These are phyloP conservation scores for Chrysophaeum taylorii DNA, from an alignment of 352 stramenopile species.

Conservation along the genomic window DNA sequence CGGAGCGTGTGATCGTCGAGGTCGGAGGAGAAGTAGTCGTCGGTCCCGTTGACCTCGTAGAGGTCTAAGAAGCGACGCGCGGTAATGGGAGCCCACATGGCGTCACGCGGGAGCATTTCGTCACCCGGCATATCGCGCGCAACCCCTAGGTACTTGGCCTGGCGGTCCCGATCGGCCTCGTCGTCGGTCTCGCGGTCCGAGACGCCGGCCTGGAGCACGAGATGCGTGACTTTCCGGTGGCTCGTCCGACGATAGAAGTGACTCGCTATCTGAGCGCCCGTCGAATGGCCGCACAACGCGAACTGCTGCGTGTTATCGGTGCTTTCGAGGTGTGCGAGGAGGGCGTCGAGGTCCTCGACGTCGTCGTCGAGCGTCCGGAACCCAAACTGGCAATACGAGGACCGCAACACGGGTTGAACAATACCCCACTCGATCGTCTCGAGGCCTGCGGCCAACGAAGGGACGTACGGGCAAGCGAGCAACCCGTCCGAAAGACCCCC, in stretches of 20 bases:
- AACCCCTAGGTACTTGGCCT: not conserved
- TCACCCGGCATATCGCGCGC: not conserved
- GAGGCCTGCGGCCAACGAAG: not conserved
- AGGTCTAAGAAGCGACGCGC: constrained; percentile 47
- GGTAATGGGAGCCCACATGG: constrained; percentile 53
- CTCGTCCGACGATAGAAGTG: not conserved
- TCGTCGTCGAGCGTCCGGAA: constrained; percentile 9
- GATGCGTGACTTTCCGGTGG: not conserved
- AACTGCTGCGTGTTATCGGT: not conserved
- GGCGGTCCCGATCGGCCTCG: not conserved
- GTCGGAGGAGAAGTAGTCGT: constrained; percentile 58
- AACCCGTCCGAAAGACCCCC: not conserved
- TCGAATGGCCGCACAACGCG: not conserved
- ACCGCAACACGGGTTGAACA: not conserved
- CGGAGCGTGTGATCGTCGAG: constrained; percentile 41
- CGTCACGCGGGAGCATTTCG: constrained; percentile 48
- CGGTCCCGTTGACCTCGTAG: constrained; percentile 35
- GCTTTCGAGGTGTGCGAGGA: not conserved
- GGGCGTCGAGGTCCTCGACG: constrained; percentile 5
- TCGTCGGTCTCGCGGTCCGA: constrained; percentile 41
- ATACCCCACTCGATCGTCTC: not conserved
- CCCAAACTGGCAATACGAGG: not conserved
- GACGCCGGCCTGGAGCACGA: constrained; percentile 48
- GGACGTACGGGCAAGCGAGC: constrained; percentile 1
- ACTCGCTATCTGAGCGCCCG: not conserved